Evolutionary conservation across 306 rosid genomes (phyloP), one percentile per base, ranked within the genome.

Genomic region (Vigna trinervia): DNA sequence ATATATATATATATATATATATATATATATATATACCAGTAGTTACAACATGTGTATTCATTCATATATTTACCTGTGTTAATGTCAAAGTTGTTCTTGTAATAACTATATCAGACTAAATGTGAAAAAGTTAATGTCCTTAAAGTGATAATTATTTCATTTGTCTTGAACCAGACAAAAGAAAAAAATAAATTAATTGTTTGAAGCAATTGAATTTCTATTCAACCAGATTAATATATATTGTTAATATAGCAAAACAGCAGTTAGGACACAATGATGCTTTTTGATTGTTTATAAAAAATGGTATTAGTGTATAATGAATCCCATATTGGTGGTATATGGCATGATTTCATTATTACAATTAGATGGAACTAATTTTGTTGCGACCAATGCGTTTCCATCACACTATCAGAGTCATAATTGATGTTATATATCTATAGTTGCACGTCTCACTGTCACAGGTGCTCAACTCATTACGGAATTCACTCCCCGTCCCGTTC

Each of bases 401-500:
- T 64, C 54, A 78, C 80, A 73, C 77, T 28, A 50, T 26, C 69
- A 76, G 32, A 6, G 78, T 78, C 89, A 86, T 89, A 78, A 86
- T 89, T 28, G 67, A 75, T 66, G 46, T 77, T 39, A 80, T 56
- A 50, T 81, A 0, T 56, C 47, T 66, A 47, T 52, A 69, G 47
- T 65, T 74, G 34, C 34, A 30, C 34, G 34, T 30, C 5, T 30
- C 34, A 30, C 34, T 30, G 66, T 60, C 64, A 75, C 76, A 68
- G 73, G 73, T 76, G 70, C 56, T 74, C 56, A 60, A 81, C 65
- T 80, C 78, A 78, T 85, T 78, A 79, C 85, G 84, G 86, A 80
- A 82, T 78, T 65, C 79, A 46, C 64, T 80, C 84, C 71, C 83
- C 85, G 86, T 80, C 52, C 87, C 81, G 79, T 78, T 73, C 50